Evolutionary conservation across 225 moss, liverwort and hornwort species (phyloP), one percentile per base, ranked within the genome.

Genomic region (Pseudisothecium myosuroides): DNA sequence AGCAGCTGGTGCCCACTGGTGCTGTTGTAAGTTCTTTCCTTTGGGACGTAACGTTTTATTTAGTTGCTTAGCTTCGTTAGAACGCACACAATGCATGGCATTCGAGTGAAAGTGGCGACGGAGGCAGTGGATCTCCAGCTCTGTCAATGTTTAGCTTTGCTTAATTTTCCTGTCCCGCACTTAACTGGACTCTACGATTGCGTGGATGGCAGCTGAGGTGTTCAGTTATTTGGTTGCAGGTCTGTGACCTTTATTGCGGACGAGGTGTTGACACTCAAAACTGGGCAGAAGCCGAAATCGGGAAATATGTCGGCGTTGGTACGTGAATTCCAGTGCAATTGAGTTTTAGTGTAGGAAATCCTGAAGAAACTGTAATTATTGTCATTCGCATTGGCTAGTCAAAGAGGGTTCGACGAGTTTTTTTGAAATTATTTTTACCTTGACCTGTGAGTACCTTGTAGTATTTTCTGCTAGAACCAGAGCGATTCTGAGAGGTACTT

Each of bases 191-290:
- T 88, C 45, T 64, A 61, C 55, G 45, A 59, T 90, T 62, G 58
- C 41, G 59, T 76, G 47, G n/a, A 67, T 83, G 83, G 45, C 71
- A 73, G 85, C 60, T 84, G 81, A 85, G 80, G 50, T 69, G 68
- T 66, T 85, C 26, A 78, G 76, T 45, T 61, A 64, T 69, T 73
- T 83, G 79, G 76, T 73, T 86, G 93, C 94, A 94, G 94, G 90
- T 94, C 45, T 94, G 94, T 92, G 94, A 94, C 62, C 91, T 94
- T 36, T 94, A 93, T 65, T 94, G 94, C 62, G 94, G 94, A 82
- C 90, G 94, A 52, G 94, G 94, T 81, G 93, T 93, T 76, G 93
- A 93, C 86, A 94, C 94, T n/a, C 92, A 88, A 29, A 94, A 91
- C 58, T 94, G 94, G 94, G 88, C 92, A 60, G 90, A 90, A 88